Conservation (phyloP, 1,139 yeast genomes). For the Blastobotrys aristatus region DNA sequence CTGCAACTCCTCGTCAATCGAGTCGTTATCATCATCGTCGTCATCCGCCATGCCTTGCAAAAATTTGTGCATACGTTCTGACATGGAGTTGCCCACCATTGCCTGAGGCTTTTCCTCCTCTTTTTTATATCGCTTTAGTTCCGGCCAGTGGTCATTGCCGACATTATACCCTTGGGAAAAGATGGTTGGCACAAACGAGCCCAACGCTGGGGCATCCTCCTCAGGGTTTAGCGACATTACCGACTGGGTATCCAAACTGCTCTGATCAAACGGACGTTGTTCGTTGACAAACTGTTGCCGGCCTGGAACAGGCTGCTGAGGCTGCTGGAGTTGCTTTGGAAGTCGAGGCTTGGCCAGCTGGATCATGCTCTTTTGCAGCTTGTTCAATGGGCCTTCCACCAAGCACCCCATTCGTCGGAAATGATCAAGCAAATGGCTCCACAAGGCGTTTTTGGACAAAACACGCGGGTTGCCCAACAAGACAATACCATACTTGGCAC, state of each 20-base stretch:
- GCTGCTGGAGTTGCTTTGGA: conserved; percentile 12
- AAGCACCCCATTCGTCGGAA: conserved; percentile 81
- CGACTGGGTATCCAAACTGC: conserved; percentile 46
- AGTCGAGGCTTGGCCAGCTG: conserved; percentile 34
- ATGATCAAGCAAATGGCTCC: conserved; percentile 76
- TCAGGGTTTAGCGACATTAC: conserved; percentile 44
- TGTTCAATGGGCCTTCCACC: conserved; percentile 88
- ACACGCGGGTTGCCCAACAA: conserved; percentile 83
- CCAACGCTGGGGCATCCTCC: conserved; percentile 18
- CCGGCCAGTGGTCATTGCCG: neutral
- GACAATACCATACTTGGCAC: conserved; percentile 82
- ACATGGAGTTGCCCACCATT: conserved; percentile 41
- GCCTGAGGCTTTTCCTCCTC: conserved; percentile 3
- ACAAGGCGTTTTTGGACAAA: conserved; percentile 61
- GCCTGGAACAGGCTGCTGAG: neutral
- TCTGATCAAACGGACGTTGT: conserved; percentile 14
- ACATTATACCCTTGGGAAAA: conserved; percentile 18
- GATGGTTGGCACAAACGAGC: conserved; percentile 20
- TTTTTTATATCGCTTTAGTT: neutral
- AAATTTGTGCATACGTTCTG: conserved; percentile 39
- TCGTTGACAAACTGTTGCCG: conserved; percentile 10
- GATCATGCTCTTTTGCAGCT: conserved; percentile 66
- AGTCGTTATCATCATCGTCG: conserved; percentile 29
- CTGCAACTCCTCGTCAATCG: conserved; percentile 45
- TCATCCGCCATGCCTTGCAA: conserved; percentile 22